Base-by-base conservation (phyloP, 1,284 basidiomycete species). In the Coriolopsis trogii region DNA sequence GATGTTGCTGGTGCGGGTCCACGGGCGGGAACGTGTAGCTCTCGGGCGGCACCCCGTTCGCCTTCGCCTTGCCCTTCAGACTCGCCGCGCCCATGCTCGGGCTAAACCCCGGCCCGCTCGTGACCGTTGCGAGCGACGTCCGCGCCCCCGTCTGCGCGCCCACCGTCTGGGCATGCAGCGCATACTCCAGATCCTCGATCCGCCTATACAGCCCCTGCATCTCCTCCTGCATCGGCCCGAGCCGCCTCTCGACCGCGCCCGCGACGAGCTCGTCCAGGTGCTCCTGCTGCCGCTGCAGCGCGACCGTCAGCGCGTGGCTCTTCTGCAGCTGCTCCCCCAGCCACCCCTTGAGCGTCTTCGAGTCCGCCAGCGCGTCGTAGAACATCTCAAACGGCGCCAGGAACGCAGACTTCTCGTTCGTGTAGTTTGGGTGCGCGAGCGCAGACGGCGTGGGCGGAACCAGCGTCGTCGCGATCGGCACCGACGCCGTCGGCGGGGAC, bases 321-420 rank as follows among this genome's bases (percentile, higher is more conserved):
- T 79, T 80, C 61, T 82, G 79, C 31, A 90, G 66, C 68, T 90
- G 88, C 48, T 89, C 87, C 18, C 75, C 73, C 6, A 91, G 75
- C 85, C 87, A 90, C 34, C 66, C 64, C 70, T 89, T 89, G 50
- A 90, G 78, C 63, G 87, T 82, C 63, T 80, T 84, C 36, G 86
- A 82, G 64, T 90, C 87, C 53, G 84, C 81, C 30, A 93, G 76
- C 2, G 88, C 84, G 53, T 89, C 86, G 62, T 91, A 91, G 68
- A 92, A 91, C 51, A 77, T 66, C 63, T 87, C 87, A 58, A 92
- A 93, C 2, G 87, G 87, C 0, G 85, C 80, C 43, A 91, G 70
- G 66, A 93, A 91, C 16, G 86, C 82, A 0, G 80, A 73, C 63
- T 85, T 87, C 60, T 87, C 84, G n/a, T 76, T 78, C 15, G 77